Conservation (phyloP, 176 grass and related monocot genomes). For the Thinopyrum elongatum region DNA sequence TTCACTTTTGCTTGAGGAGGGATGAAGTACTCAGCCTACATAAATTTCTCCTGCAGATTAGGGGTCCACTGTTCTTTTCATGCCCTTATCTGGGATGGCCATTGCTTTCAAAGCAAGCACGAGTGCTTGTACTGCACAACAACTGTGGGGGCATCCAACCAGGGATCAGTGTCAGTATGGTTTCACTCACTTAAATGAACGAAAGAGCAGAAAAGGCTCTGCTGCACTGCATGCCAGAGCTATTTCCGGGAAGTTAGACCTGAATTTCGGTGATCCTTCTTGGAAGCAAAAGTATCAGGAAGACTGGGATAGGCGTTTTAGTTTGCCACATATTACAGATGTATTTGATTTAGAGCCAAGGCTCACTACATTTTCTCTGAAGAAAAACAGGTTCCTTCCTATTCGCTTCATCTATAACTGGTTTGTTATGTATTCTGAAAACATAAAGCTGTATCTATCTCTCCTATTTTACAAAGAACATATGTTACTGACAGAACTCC, state of each 20-base stretch:
- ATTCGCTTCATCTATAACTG: background rate
- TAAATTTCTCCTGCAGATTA: slow-evolving; percentile 25
- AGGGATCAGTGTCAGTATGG: slow-evolving; percentile 6
- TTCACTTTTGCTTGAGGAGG: background rate
- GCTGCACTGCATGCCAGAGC: slow-evolving; percentile 24
- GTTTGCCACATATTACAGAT: slow-evolving; percentile 85
- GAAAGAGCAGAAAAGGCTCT: slow-evolving; percentile 32
- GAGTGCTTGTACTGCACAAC: background rate
- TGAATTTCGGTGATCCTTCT: slow-evolving; percentile 67
- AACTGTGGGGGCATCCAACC: slow-evolving; percentile 6
- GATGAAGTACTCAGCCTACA: background rate
- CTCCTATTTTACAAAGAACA: background rate
- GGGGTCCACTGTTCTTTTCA: background rate
- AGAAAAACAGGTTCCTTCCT: slow-evolving; percentile 68
- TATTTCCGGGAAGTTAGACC: slow-evolving; percentile 36
- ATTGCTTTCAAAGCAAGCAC: slow-evolving; percentile 42
- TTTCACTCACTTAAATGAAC: slow-evolving; percentile 39
- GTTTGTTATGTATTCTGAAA: slow-evolving; percentile 3
- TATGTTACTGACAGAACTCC: slow-evolving; percentile 50
- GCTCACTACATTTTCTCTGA: slow-evolving; percentile 74
- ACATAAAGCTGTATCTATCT: slow-evolving; percentile 4
- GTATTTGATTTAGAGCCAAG: slow-evolving; percentile 83
- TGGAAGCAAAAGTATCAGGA: slow-evolving; percentile 77
- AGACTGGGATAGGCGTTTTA: slow-evolving; percentile 72
- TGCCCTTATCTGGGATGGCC: slow-evolving; percentile 41